Conservation (phyloP, 2,329 filamentous ascomycete species). For the Ophiostoma ulmi region DNA sequence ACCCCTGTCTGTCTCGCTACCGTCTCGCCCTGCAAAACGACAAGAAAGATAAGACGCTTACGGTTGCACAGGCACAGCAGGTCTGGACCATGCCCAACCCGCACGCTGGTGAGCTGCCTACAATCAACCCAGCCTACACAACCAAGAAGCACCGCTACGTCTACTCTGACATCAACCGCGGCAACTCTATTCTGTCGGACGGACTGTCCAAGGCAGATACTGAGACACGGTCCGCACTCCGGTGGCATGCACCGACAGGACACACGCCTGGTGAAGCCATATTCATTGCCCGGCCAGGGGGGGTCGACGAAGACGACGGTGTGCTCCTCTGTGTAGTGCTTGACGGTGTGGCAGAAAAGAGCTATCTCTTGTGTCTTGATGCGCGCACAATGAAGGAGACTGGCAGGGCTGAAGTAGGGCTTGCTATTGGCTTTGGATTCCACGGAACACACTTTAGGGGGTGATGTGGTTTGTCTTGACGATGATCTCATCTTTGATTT, state of each 20-base stretch:
- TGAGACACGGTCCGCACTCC: constrained; percentile 44
- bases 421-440: constrained; percentile 59
- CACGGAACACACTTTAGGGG: constrained; percentile 50
- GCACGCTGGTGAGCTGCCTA: constrained; percentile 58
- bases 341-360: constrained; percentile 53
- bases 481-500: neutral
- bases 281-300: constrained; percentile 52
- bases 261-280: constrained; percentile 67
- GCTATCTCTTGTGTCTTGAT: constrained; percentile 62
- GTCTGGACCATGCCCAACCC: constrained; percentile 47
- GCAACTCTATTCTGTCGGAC: constrained; percentile 57
- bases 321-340: constrained; percentile 59
- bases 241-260: constrained; percentile 50
- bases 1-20: constrained; percentile 42
- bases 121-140: constrained; percentile 55
- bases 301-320: constrained; percentile 56
- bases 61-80: constrained; percentile 30
- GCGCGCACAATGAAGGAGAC: constrained; percentile 59
- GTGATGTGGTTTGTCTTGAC: neutral
- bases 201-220: constrained; percentile 62
- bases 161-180: constrained; percentile 53
- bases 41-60: neutral
- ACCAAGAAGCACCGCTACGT: constrained; percentile 54
- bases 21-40: constrained; percentile 23
- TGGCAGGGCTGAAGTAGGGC: constrained; percentile 58